Conservation (phyloP, 208 protist species). For the Trypanosoma caninum region DNA sequence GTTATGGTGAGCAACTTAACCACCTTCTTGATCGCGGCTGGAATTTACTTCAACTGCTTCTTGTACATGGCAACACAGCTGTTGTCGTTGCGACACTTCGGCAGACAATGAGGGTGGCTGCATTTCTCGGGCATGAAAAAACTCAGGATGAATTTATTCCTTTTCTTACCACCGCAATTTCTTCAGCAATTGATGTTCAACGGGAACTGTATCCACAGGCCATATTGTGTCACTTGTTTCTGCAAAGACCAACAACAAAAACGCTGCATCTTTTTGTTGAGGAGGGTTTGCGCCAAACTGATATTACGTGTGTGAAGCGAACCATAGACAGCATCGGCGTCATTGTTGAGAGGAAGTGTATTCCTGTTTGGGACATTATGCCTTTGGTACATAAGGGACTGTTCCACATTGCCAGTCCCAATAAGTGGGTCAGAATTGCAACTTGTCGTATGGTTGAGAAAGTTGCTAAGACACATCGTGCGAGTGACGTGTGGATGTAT, state of each 20-base stretch:
- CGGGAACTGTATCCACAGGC: constrained; percentile 51
- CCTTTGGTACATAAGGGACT: constrained; percentile 54
- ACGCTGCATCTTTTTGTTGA: constrained; percentile 67
- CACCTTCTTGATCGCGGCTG: constrained; percentile 56
- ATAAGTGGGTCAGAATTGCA: constrained; percentile 45
- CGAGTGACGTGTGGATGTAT: constrained; percentile 41
- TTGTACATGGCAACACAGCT: constrained; percentile 28
- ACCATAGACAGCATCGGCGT: constrained; percentile 46
- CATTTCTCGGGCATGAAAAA: constrained; percentile 67
- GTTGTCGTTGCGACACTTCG: constrained; percentile 43
- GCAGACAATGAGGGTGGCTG: constrained; percentile 31
- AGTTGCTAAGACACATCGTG: constrained; percentile 39
- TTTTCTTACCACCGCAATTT: constrained; percentile 60
- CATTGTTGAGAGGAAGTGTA: constrained; percentile 30
- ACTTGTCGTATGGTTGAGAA: constrained; percentile 49
- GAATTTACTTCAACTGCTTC: constrained; percentile 52
- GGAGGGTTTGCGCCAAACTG: constrained; percentile 52
- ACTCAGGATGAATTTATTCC: constrained; percentile 63
- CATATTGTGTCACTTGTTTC: constrained; percentile 43
- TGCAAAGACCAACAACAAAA: constrained; percentile 36
- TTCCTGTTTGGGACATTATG: constrained; percentile 37
- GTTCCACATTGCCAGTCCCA: constrained; percentile 36
- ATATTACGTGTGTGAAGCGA: constrained; percentile 25
- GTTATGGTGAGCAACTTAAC: constrained; percentile 38
- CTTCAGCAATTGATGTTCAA: constrained; percentile 39